Evolutionary conservation across 2,329 filamentous ascomycete genomes (phyloP), one percentile per base, ranked within the genome.

Genomic region (Pestalotiopsis sp.): DNA sequence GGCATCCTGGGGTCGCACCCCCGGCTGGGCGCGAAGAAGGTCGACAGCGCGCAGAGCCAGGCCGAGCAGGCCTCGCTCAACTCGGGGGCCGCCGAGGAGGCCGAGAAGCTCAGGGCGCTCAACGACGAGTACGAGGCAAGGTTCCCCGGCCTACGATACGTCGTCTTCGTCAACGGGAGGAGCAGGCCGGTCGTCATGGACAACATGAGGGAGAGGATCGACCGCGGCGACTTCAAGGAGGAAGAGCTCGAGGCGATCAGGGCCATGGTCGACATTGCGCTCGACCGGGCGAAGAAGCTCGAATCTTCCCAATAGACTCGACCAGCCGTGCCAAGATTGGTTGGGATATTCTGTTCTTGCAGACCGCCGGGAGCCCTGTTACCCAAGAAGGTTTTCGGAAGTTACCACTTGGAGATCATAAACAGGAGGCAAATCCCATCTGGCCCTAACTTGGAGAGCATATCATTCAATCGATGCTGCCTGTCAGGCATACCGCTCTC

Each of bases 181-280:
- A 86, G 88, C 56, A 85, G 94, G 68, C 85, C 87, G 1, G 87
- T 89, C 70, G 91, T 98, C 67, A 93, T 97, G 91, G 85, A 89
- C 71, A 91, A 97, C 75, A 97, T 97, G 93, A 87, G 87, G 71
- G 78, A 81, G 66, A 86, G 95, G 66, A 97, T 97, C 75, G 87
- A 85, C 17, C 83, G 91, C 66, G 90, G 86, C 1, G 88, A 95
- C 78, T 83, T 90, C 65, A 80, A 84, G 27, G 83, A 83, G 17
- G 95, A 98, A 81, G 88, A 94, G 70, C 79, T 83, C 68, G 92
- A 92, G 73, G 93, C 89, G 5, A 91, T 97, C 64, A 86, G 92
- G 92, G 94, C 95, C 56, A 97, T 98, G 93, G 94, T 93, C 76
- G 92, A 94, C 75, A 98, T 98, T 76, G 95, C 95, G 38, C 87